These are phyloP conservation scores for Helicocarpus griseus DNA, from an alignment of 2,329 filamentous ascomycete species.

Conservation along the genomic window DNA sequence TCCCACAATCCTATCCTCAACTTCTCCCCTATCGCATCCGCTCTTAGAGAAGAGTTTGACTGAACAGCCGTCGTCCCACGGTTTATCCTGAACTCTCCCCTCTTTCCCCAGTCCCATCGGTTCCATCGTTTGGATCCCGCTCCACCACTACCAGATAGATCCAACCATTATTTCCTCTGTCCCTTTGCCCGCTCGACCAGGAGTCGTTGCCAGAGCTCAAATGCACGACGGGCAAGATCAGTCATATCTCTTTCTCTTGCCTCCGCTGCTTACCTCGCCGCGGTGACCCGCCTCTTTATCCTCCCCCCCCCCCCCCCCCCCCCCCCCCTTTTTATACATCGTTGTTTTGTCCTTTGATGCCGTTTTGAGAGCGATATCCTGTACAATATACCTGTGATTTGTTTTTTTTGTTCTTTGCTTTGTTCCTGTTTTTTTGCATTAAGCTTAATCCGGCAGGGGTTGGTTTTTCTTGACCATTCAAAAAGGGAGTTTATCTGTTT, in stretches of 20 bases:
- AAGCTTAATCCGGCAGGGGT: conserved; percentile 10
- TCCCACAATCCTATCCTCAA: neutral
- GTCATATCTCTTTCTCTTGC: conserved; percentile 29
- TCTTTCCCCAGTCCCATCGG: neutral
- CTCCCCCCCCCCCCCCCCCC: conserved; percentile 1
- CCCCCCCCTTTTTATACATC: conserved; percentile 6
- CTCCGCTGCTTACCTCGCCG: conserved; percentile 31
- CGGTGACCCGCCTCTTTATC: conserved; percentile 31
- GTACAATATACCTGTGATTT: conserved; percentile 34
- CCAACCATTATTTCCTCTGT: too few species aligned
- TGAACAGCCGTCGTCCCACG: neutral
- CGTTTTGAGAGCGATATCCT: conserved; percentile 31
- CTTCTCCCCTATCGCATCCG: neutral
- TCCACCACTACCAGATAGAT: neutral
- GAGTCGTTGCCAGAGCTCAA: conserved; percentile 27
- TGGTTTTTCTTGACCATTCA: conserved; percentile 6
- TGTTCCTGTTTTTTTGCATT: conserved; percentile 9
- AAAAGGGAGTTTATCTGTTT: conserved; percentile 8
- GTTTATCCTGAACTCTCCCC: conserved; percentile 1
- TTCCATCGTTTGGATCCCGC: neutral
- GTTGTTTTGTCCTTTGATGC: conserved; percentile 23
- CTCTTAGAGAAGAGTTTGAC: conserved; percentile 1
- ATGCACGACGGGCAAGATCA: conserved; percentile 34
- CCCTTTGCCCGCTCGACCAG: neutral
- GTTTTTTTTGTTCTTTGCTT: conserved; percentile 13